Percentiles rank a stretch among this genome's conserved stretches.
Conservation (phyloP, 2,329 filamentous ascomycete genomes). For the Helminthosporium solani region DNA sequence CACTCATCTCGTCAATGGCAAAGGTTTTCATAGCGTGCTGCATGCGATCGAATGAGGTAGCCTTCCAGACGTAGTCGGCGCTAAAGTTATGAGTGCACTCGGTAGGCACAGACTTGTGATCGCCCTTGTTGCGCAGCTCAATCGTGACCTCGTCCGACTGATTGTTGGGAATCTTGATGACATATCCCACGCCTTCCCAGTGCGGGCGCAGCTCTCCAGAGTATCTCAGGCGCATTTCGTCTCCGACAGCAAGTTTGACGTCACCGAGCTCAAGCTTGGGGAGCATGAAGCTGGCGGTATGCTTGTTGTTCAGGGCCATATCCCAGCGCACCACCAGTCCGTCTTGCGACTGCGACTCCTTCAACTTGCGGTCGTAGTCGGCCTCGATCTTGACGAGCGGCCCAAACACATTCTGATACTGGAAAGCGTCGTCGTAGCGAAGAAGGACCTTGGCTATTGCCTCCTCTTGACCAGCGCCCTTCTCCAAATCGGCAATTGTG, state of each 20-base stretch:
- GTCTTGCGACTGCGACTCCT: conserved; percentile 97
- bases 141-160: conserved; percentile 97
- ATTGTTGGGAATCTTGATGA: conserved; percentile 99
- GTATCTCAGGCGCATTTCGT: conserved; percentile 97
- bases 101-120: conserved; percentile 92
- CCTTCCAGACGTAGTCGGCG: conserved; percentile 99
- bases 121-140: conserved; percentile 88
- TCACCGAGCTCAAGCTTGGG: conserved; percentile 97
- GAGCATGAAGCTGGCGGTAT: conserved; percentile 89
- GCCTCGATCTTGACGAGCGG: conserved; percentile 98
- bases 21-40: conserved; percentile 99
- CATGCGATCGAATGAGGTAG: conserved; percentile 98
- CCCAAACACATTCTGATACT: conserved; percentile 98
- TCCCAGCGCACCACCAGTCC: conserved; percentile 94
- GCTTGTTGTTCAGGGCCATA: conserved; percentile 93
- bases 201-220: conserved; percentile 86
- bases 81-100: conserved; percentile 98
- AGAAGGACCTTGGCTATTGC: conserved; percentile 90
- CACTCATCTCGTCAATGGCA: conserved; percentile 95
- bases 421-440: conserved; percentile 94
- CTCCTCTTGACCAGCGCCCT: conserved; percentile 87
- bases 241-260: conserved; percentile 94
- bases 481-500: conserved; percentile 88
- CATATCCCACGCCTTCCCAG: conserved; percentile 98
- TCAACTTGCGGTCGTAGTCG: conserved; percentile 97